A percentile compares a stretch with the other conserved stretches of the same genome.
These are phyloP conservation scores for Trichocladium uniseriatum DNA, from an alignment of 495 filamentous ascomycete species.

Conservation along the genomic window DNA sequence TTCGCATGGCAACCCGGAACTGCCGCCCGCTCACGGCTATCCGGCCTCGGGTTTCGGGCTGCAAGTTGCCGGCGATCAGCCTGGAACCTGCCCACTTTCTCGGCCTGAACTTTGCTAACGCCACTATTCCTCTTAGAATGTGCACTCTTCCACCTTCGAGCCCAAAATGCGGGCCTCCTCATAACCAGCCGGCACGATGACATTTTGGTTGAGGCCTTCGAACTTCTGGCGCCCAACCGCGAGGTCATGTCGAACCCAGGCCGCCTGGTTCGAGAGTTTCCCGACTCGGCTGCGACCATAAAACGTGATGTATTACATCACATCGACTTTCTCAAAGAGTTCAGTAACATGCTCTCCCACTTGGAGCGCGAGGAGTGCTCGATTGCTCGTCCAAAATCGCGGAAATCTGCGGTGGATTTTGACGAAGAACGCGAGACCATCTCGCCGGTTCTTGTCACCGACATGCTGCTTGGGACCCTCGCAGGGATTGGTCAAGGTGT, in stretches of 20 bases:
- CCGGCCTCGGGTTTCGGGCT: no score
- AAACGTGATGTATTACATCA: slow-evolving; percentile 25
- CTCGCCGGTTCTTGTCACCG: slow-evolving; percentile 47
- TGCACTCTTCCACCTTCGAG: slow-evolving; percentile 35
- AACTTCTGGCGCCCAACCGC: slow-evolving; percentile 43
- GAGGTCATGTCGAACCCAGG: slow-evolving; percentile 41
- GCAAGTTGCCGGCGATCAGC: no score
- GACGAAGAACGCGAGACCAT: slow-evolving; percentile 46
- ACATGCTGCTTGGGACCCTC: slow-evolving; percentile 43
- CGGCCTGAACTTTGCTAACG: background rate
- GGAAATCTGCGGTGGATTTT: slow-evolving; percentile 31
- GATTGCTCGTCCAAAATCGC: slow-evolving; percentile 29
- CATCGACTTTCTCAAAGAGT: slow-evolving; percentile 23
- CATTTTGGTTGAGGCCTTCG: slow-evolving; percentile 46
- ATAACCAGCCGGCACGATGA: slow-evolving; percentile 26
- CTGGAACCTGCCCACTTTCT: no score
- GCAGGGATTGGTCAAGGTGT: slow-evolving; percentile 30
- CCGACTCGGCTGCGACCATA: slow-evolving; percentile 40
- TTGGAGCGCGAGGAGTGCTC: slow-evolving; percentile 29
- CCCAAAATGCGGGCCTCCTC: slow-evolving; percentile 53
- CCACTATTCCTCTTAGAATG: background rate
- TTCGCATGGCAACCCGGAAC: no score
- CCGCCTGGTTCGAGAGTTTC: slow-evolving; percentile 46
- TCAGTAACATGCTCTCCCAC: slow-evolving; percentile 34
- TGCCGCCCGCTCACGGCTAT: no score